Evolutionary conservation across 202 grass and related monocot genomes (phyloP).

Genomic region (Zoysia matrella): DNA sequence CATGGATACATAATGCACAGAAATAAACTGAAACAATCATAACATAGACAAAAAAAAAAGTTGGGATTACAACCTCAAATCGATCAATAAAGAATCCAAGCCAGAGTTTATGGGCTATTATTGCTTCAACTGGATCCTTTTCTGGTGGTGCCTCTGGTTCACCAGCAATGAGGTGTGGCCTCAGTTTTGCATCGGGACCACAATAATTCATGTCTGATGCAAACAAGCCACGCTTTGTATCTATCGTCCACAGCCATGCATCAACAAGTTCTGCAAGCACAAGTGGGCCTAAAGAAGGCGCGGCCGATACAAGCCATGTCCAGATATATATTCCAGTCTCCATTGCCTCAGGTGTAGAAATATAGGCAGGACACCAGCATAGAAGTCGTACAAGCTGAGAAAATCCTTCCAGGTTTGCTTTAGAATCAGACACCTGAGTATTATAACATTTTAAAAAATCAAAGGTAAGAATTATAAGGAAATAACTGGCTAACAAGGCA

Average conservation of each 20-base stretch:
- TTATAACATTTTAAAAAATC: constrained; percentile 46
- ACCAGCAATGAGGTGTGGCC: constrained; percentile 93
- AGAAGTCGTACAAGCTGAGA: constrained; percentile 94
- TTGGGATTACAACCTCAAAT: constrained; percentile 80
- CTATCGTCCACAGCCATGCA: constrained; percentile 99
- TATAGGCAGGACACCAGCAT: constrained; percentile 99
- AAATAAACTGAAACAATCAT: constrained; percentile 29
- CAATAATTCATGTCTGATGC: constrained; percentile 94
- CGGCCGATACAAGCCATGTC: constrained; percentile 98
- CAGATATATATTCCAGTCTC: constrained; percentile 99
- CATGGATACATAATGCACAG: constrained; percentile 8
- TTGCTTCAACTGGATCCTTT: constrained; percentile 91
- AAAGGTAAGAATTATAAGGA: constrained; percentile 27
- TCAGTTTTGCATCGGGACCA: constrained; percentile 95
- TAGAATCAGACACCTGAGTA: constrained; percentile 72
- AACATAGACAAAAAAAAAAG: constrained; percentile 47
- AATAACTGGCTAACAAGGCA: constrained; percentile 16
- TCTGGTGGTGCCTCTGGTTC: constrained; percentile 86
- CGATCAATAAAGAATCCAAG: constrained; percentile 98
- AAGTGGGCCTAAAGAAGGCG: constrained; percentile 87
- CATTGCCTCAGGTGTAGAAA: constrained; percentile 96
- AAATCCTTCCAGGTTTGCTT: constrained; percentile 88
- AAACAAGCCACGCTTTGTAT: constrained; percentile 96
- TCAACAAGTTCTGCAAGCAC: constrained; percentile 97
- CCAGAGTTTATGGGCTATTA: constrained; percentile 96